Conservation (phyloP, 1,284 basidiomycete genomes). For the Salmacisia buchloeana region DNA sequence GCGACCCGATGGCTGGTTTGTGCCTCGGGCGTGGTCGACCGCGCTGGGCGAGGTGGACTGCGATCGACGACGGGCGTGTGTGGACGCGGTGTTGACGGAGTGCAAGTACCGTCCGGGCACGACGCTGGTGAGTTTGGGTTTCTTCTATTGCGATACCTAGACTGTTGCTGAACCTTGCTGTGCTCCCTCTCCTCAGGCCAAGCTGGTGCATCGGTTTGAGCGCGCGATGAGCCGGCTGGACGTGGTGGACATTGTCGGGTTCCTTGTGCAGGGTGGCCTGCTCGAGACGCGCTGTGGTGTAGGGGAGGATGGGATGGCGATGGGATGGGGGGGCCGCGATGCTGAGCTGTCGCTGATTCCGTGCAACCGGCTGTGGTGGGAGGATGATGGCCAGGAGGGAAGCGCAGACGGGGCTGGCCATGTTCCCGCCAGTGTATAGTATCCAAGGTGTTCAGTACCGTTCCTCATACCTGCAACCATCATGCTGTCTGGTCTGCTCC, state of each 20-base stretch:
- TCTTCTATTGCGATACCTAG: background rate
- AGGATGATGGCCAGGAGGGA: no score
- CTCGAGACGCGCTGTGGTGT: background rate
- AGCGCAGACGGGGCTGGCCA: no score
- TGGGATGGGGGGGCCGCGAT: background rate
- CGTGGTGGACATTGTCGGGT: background rate
- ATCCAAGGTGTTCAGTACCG: no score
- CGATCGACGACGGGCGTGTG: background rate
- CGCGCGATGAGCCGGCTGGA: background rate
- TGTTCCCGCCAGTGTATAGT: no score
- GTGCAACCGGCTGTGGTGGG: background rate
- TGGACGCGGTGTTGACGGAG: background rate
- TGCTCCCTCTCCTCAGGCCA: background rate
- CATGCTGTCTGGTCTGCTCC: no score
- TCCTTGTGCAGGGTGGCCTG: background rate
- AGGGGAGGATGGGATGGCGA: background rate
- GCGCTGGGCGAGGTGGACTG: background rate
- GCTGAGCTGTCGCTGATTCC: background rate
- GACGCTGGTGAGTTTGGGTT: background rate
- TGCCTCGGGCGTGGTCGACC: background rate
- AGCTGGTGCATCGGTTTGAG: background rate
- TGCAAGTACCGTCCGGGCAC: slow-evolving; percentile 3
- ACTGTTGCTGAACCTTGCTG: background rate
- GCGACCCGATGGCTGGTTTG: background rate
- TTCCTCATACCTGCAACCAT: no score